Conservation (phyloP, 345 rosid species). For the Brassica carinata region DNA sequence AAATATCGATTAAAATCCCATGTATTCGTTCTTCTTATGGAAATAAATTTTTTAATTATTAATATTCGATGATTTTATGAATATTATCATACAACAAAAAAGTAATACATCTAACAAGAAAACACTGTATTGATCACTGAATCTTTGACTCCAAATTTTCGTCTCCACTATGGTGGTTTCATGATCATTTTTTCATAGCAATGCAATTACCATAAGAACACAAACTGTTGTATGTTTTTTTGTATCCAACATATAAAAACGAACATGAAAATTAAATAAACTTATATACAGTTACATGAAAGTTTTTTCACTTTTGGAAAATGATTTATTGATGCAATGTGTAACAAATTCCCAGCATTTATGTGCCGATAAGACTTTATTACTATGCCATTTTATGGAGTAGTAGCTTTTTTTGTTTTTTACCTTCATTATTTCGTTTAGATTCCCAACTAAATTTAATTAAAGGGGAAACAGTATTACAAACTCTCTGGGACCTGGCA, state of each 20-base stretch:
- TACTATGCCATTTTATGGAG: too few relatives aligned
- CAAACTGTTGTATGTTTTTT: background rate
- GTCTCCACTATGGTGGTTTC: background rate
- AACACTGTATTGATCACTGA: too few relatives aligned
- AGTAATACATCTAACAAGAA: background rate
- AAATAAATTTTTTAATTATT: too few relatives aligned
- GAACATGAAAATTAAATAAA: too few relatives aligned
- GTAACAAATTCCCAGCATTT: conserved; percentile 30
- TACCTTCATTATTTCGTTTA: conserved; percentile 12
- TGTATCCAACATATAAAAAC: background rate
- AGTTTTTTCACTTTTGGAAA: background rate
- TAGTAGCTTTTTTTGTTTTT: conserved; percentile 18
- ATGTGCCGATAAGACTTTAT: background rate
- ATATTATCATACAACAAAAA: background rate
- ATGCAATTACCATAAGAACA: too few relatives aligned
- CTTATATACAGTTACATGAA: background rate
- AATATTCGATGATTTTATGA: background rate
- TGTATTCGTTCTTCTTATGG: background rate
- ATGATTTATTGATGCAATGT: conserved; percentile 16
- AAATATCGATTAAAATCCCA: background rate
- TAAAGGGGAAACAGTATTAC: conserved; percentile 29
- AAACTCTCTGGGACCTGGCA: conserved; percentile 41
- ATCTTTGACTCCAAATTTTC: background rate
- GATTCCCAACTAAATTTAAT: conserved; percentile 33
- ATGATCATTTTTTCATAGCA: background rate